Evolutionary conservation across 2,329 filamentous ascomycete genomes (phyloP).

Genomic region (Neodidymelliopsis sp.): DNA sequence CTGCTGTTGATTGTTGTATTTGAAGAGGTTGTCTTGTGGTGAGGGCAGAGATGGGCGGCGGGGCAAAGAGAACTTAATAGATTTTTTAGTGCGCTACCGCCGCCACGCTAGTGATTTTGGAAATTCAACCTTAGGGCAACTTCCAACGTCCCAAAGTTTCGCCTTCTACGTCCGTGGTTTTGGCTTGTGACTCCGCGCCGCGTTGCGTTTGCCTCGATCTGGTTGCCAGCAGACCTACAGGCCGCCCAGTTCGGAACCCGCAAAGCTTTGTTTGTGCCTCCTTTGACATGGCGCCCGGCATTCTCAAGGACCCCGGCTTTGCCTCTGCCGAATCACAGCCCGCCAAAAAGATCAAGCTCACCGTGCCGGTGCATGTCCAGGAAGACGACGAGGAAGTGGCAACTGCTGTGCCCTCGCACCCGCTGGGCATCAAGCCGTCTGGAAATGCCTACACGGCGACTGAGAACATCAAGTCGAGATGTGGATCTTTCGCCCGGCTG

Average conservation of each 20-base stretch:
- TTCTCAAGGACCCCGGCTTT: conserved; percentile 34
- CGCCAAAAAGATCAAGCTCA: conserved; percentile 45
- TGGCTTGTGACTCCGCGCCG: conserved; percentile 11
- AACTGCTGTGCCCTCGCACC: conserved; percentile 76
- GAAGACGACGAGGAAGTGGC: conserved; percentile 49
- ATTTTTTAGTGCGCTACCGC: conserved; percentile 20
- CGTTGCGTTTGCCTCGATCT: conserved; percentile 2
- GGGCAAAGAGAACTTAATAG: conserved; percentile 26
- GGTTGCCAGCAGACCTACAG: conserved; percentile 9
- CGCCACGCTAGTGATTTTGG: conserved; percentile 16
- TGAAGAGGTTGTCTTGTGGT: conserved; percentile 34
- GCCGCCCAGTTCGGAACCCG: conserved; percentile 15
- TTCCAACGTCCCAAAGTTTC: conserved; percentile 7
- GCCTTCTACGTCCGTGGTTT: conserved; percentile 9
- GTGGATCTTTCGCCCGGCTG: conserved; percentile 71
- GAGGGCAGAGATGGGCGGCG: conserved; percentile 37
- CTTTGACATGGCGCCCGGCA: conserved; percentile 44
- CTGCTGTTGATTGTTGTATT: conserved; percentile 32
- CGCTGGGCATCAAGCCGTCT: conserved; percentile 82
- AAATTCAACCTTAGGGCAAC: conserved; percentile 9
- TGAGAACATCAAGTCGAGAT: conserved; percentile 70
- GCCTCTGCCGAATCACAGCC: conserved; percentile 42
- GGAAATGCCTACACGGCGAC: conserved; percentile 79
- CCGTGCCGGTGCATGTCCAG: conserved; percentile 27
- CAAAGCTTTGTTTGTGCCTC: conserved; percentile 6